Percentiles rank a stretch among this genome's conserved stretches.
These are phyloP conservation scores for Neurospora sp. DNA, from an alignment of 495 filamentous ascomycete genomes.

Conservation along the genomic window DNA sequence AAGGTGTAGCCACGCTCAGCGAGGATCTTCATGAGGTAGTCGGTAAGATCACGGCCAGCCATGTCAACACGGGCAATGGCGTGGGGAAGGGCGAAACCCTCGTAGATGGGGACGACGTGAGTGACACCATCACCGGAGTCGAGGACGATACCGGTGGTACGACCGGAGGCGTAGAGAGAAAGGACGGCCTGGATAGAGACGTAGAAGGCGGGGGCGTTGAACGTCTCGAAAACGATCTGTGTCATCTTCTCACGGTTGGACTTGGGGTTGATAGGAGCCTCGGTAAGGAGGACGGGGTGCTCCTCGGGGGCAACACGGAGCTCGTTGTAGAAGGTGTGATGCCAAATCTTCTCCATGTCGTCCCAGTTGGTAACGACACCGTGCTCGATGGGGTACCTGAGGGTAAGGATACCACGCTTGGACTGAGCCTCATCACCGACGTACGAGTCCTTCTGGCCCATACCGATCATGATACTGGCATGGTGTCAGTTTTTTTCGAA, in stretches of 20 bases:
- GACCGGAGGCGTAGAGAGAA: constrained; percentile 97
- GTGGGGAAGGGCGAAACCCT: constrained; percentile 98
- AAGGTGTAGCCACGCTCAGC: constrained; percentile 99
- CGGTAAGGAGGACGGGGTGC: constrained; percentile 98
- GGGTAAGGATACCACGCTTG: constrained; percentile 98
- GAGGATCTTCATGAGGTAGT: constrained; percentile 99
- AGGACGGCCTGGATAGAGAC: constrained; percentile 99
- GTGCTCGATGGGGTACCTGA: constrained; percentile 98
- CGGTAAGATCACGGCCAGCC: constrained; percentile 98
- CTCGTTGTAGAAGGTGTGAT: constrained; percentile 99
- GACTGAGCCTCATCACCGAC: constrained; percentile 99
- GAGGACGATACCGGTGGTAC: constrained; percentile 99
- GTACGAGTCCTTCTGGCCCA: constrained; percentile 99
- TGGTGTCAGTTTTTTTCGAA: constrained; percentile 11
- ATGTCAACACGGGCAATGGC: constrained; percentile 99
- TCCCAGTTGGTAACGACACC: constrained; percentile 99
- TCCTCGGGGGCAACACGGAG: constrained; percentile 99
- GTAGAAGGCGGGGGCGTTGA: constrained; percentile 99
- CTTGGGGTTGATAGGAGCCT: constrained; percentile 99
- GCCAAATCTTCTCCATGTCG: constrained; percentile 99
- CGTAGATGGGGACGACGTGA: constrained; percentile 99
- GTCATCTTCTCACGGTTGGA: constrained; percentile 99
- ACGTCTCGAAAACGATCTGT: constrained; percentile 99
- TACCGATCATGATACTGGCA: constrained; percentile 98
- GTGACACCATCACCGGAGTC: constrained; percentile 99